Base-by-base conservation (phyloP, 2,329 filamentous ascomycete genomes). In the Pleomassaria siparia region DNA sequence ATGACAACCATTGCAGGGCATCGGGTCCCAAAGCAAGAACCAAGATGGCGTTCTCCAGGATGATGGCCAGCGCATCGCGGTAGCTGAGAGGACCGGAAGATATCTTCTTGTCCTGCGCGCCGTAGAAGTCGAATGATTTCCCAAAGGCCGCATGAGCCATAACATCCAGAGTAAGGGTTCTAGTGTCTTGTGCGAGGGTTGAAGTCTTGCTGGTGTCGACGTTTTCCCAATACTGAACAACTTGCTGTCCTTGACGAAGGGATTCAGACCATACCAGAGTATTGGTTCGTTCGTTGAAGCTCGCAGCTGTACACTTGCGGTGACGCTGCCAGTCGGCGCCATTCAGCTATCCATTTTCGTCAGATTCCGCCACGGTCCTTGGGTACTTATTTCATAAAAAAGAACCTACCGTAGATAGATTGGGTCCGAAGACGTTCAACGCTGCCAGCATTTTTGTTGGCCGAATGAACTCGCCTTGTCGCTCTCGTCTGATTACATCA, bases 211-310 rank as follows among this genome's bases (percentile, higher is more conserved):
- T 13, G 41, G 35, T 3, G 58, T 48, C 16, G 16, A 40, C 36
- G 35, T 50, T 15, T 63, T 63, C 68, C 58, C 54, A 60, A 24
- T 47, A 53, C 10, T 49, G 26, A 13, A 55, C 25, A 41, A 56
- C 16, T 16, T 54, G 37, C 18, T 37, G 36, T 0, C 84, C 79
- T 70, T 90, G 87, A 30, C 71, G 68, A 48, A 85, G 73, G 1
- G 77, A 75, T 22, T 56, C 53, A 2, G 18, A 30, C 53, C 53
- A 54, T 2, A 49, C 53, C 12, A 54, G 16, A 18, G 18, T 15
- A 28, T 51, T 56, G 43, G n/a, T 53, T 18, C 47, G 43, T 48
- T 56, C 53, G 28, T 53, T 56, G 33, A 56, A 56, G 16, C 18
- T 41, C 9, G 41, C 46, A 8, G 53, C 36, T 2, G 40, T 50